These are phyloP conservation scores for Mariannaea elegans DNA, from an alignment of 2,329 filamentous ascomycete genomes.

Conservation along the genomic window DNA sequence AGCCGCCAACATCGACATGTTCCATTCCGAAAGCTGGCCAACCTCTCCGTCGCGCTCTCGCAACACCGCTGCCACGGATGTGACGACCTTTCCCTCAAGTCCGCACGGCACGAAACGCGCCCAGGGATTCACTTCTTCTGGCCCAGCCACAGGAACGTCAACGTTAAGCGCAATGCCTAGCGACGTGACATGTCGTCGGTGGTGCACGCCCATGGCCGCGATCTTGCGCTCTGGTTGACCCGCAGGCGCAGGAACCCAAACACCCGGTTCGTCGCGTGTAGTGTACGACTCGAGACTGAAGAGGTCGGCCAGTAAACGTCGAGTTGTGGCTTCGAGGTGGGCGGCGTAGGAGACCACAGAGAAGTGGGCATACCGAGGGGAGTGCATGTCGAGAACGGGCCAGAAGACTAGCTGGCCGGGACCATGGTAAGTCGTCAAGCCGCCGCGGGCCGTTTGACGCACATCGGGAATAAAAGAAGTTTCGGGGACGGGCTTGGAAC, in stretches of 20 bases:
- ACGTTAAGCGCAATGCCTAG: conserved; percentile 87
- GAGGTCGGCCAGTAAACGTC: conserved; percentile 64
- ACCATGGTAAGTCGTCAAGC: conserved; percentile 93
- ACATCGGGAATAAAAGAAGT: conserved; percentile 64
- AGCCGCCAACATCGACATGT: conserved; percentile 42
- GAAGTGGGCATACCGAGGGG: conserved; percentile 62
- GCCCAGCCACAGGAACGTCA: conserved; percentile 61
- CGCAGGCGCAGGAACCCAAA: conserved; percentile 68
- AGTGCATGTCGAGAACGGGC: conserved; percentile 83
- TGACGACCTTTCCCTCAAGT: conserved; percentile 79
- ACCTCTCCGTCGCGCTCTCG: conserved; percentile 21
- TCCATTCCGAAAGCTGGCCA: conserved; percentile 30
- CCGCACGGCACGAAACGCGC: conserved; percentile 89
- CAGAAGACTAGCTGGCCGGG: conserved; percentile 94
- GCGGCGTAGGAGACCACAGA: conserved; percentile 80
- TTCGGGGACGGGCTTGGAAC: conserved; percentile 40
- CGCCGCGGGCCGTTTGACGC: conserved; percentile 79
- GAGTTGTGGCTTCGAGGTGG: conserved; percentile 79
- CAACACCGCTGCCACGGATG: conserved; percentile 71
- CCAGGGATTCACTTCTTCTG: conserved; percentile 59
- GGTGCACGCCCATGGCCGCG: conserved; percentile 90
- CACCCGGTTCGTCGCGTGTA: conserved; percentile 81
- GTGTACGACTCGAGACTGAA: conserved; percentile 68
- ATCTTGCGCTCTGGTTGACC: conserved; percentile 72
- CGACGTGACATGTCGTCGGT: conserved; percentile 82